Evolutionary conservation across 805 yeast genomes (phyloP), one percentile per base, ranked within the genome.

Genomic region (Kodamaea leandrae): DNA sequence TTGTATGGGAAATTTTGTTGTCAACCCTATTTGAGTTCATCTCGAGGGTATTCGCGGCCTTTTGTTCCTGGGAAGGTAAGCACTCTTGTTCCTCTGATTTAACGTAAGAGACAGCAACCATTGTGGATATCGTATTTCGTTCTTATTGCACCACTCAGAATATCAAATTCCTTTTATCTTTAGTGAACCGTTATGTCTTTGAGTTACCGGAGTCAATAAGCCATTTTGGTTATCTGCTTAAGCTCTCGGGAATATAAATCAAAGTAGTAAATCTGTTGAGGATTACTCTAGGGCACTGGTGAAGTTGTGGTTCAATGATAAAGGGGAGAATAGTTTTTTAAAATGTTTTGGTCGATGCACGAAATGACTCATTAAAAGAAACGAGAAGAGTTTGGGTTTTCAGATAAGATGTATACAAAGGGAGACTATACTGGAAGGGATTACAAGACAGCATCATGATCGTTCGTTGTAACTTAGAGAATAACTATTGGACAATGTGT

Each of bases 181-280:
- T 30, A 21, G 33, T 18, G 8, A 13, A 7, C 13, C 21, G 20
- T 17, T 30, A 7, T 9, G 17, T 30, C 33, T 30, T 6, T 6
- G 8, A 6, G 6, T 30, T 16, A 9, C 14, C 18, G 21, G 17
- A 30, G 33, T 18, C 33, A 30, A 17, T 16, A 6, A 17, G 7
- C 20, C 33, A 30, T 30, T 13, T 16, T 30, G 33, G 19, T 30
- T 30, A 17, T 30, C 7, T 6, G 33, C 9, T 30, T 6, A 30
- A 17, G 14, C 33, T 6, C 5, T 17, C 7, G n/a, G 20, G 21
- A 21, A 17, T 17, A 30, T 9, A 7, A 21, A 13, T 30, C 13
- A 18, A 30, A 30, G n/a, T 30, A 30, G 33, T 30, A 17, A 30
- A 30, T 30, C 33, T 30, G 33, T 30, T 30, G 33, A 30, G 33